phyloP scores from a whole-genome alignment of 352 stramenopile genomes.

The Phytophthora idaei region DNA sequence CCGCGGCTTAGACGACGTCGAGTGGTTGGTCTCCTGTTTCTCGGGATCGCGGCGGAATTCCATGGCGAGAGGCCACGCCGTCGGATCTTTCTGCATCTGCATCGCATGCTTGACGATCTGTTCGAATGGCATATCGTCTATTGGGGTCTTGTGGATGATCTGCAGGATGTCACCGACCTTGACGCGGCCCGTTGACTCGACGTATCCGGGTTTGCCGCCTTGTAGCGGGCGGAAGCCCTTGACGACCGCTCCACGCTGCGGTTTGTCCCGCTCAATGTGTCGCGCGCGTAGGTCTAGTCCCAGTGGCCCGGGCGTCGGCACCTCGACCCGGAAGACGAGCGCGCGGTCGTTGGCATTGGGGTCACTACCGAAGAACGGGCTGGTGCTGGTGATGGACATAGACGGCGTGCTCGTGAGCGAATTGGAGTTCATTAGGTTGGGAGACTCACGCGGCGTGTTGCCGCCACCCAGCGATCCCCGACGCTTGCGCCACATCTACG shows the following conservation, averaged over 20 bases:
- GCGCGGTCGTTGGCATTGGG: slow-evolving; percentile 56
- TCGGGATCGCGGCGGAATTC: slow-evolving; percentile 75
- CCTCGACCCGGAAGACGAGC: slow-evolving; percentile 77
- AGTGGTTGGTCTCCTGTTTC: slow-evolving; percentile 35
- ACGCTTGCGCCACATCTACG: slow-evolving; percentile 61
- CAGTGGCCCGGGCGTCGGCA: slow-evolving; percentile 68
- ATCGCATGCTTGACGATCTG: slow-evolving; percentile 82
- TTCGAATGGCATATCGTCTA: slow-evolving; percentile 87
- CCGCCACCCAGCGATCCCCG: slow-evolving; percentile 52
- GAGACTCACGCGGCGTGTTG: slow-evolving; percentile 40
- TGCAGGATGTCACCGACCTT: slow-evolving; percentile 81
- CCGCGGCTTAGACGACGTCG: slow-evolving; percentile 43
- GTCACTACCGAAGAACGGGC: slow-evolving; percentile 64
- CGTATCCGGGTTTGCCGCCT: slow-evolving; percentile 58
- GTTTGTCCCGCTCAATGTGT: slow-evolving; percentile 76
- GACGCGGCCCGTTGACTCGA: slow-evolving; percentile 78
- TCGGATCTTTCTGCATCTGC: slow-evolving; percentile 69
- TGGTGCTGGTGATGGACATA: slow-evolving; percentile 49
- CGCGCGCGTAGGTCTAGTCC: slow-evolving; percentile 74
- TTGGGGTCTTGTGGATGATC: slow-evolving; percentile 75
- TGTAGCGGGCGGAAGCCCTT: slow-evolving; percentile 77
- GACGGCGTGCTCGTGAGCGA: slow-evolving; percentile 49
- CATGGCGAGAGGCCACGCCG: slow-evolving; percentile 73
- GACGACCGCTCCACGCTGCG: slow-evolving; percentile 76
- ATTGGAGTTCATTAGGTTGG: slow-evolving; percentile 35